These are phyloP conservation scores for Nepenthes mirabilis DNA, from an alignment of 148 eudicot species.

Conservation along the genomic window DNA sequence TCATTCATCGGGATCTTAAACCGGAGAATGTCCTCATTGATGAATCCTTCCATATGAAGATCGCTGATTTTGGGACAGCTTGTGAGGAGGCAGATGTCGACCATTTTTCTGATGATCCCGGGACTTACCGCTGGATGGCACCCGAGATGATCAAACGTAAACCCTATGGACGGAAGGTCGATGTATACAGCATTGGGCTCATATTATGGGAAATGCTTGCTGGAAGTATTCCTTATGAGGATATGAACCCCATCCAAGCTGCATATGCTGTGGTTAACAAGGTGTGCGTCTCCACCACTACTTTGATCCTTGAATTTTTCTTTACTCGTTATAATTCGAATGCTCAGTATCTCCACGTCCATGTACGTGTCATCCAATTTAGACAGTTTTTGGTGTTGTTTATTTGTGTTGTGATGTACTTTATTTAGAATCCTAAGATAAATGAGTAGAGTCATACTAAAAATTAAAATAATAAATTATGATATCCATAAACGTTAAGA, in stretches of 20 bases:
- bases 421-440: no score
- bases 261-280: slow-evolving; percentile 72
- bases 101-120: slow-evolving; percentile 74
- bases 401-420: no score
- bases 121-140: slow-evolving; percentile 99
- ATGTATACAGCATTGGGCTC: slow-evolving; percentile 74
- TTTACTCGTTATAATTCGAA: neutral
- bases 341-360: neutral
- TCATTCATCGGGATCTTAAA: slow-evolving; percentile 88
- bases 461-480: no score
- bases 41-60: slow-evolving; percentile 56
- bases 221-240: slow-evolving; percentile 54
- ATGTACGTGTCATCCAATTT: no score
- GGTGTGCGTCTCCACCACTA: slow-evolving; percentile 16
- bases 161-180: slow-evolving; percentile 49
- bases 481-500: no score
- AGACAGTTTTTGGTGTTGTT: no score
- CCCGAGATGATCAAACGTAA: slow-evolving; percentile 75
- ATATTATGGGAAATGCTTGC: slow-evolving; percentile 62
- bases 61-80: slow-evolving; percentile 94
- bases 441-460: no score
- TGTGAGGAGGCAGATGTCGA: slow-evolving; percentile 80
- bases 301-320: neutral
- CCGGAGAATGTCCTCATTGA: slow-evolving; percentile 79
- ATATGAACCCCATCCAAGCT: slow-evolving; percentile 64